These are phyloP conservation scores for Lactifluus subvellereus DNA, from an alignment of 768 basidiomycete species.

Conservation along the genomic window DNA sequence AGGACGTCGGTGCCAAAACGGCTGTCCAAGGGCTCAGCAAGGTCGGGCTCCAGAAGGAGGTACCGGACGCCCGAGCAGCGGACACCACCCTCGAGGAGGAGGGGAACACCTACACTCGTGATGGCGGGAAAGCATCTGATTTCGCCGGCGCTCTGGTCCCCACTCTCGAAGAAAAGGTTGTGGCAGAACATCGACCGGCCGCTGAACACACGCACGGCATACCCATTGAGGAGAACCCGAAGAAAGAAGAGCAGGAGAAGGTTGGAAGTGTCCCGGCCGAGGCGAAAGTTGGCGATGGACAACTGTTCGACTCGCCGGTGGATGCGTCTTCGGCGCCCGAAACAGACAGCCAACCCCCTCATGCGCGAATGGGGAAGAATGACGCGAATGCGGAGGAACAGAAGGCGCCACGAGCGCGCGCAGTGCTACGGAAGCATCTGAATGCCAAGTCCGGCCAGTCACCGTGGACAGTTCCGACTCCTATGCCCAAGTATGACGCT, in stretches of 20 bases:
- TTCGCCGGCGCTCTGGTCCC: constrained; percentile 62
- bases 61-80: constrained; percentile 35
- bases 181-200: constrained; percentile 37
- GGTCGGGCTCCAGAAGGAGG: constrained; percentile 39
- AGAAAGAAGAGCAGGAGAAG: constrained; percentile 2
- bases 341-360: constrained; percentile 43
- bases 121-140: constrained; percentile 46
- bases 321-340: constrained; percentile 40
- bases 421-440: constrained; percentile 50
- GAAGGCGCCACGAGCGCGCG: constrained; percentile 42
- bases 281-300: constrained; percentile 37
- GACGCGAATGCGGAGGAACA: constrained; percentile 46
- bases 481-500: constrained; percentile 67
- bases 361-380: constrained; percentile 39
- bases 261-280: constrained; percentile 28
- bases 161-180: constrained; percentile 61
- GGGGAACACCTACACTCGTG: constrained; percentile 46
- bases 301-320: constrained; percentile 51
- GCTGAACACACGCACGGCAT: constrained; percentile 10
- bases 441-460: constrained; percentile 46
- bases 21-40: constrained; percentile 38
- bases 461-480: constrained; percentile 57
- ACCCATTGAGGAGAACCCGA: constrained; percentile 6
- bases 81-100: constrained; percentile 48
- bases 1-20: constrained; percentile 36